Base-by-base conservation (phyloP, 148 eudicot species). In the Camellia granthamiana region DNA sequence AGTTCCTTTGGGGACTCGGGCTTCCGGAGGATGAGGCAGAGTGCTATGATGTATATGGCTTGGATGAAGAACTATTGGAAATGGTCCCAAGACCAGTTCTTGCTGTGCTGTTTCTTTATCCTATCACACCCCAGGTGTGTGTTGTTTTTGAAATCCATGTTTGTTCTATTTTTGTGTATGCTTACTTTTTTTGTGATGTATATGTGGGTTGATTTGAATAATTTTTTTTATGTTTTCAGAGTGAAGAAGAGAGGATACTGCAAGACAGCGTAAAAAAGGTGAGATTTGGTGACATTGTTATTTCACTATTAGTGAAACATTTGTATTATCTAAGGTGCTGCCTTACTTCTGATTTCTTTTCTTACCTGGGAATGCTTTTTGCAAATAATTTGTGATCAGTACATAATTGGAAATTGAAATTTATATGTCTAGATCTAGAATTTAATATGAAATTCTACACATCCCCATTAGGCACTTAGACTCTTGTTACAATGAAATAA, bases 1-100 rank as follows among this genome's bases (percentile, higher is more conserved):
- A 96, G 99, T 96, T 91, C 83, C 86, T 96, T 6, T 93, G 93
- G 92, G 97, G 99, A 46, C 98, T 93, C 42, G 99, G 98, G 78
- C 87, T 96, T 70, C 85, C 87, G 5, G 90, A 85, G 70, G 84
- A 84, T 14, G 97, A 91, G 86, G 97, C 88, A 41, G 99, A 92
- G 85, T 96, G 99, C 88, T 76, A 83, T 78, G 99, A 96, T 89
- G 99, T 96, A 30, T 96, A 93, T 84, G 98, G 99, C 8, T 81
- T 96, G 79, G 97, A 96, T 59, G 94, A 88, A 56, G 99, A 93
- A 69, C 86, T 96, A 56, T 87, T 96, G 65, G 97, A 81, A 81
- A 96, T 96, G 95, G 97, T 93, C 67, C 97, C 98, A 11, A 86
- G 91, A 88, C 99, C 97, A 2, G 98, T 96, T 41, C 92, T 96